Evolutionary conservation across 371 early-diverging fungal species (phyloP), one percentile per base, ranked within the genome.

Genomic region (Mucor piriformis): DNA sequence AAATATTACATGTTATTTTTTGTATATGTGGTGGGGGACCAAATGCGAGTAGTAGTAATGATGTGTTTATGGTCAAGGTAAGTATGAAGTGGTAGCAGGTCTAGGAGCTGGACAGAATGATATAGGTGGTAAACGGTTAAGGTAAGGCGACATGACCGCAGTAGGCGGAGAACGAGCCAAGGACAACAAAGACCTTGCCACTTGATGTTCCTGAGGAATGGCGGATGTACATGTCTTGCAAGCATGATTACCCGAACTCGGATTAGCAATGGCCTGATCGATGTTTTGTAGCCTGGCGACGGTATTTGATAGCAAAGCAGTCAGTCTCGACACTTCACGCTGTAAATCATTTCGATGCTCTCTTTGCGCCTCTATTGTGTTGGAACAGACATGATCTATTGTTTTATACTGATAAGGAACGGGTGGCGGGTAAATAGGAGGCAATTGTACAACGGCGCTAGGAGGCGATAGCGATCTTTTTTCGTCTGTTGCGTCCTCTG

Each of bases 271-370:
- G 13, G 78, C 76, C 35, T 77, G 72, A 56, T 87, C 85, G 23
- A 85, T 50, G 24, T 77, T 76, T 49, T 69, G 69, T 24, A 87
- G 63, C 32, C 76, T 78, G 12, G 81, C 76, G 1, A 79, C 74
- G 1, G 86, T 83, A 40, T 77, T 67, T 0, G 79, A 77, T 7
- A 87, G 55, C 0, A 85, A 63, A 52, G 74, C 70, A 7, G 76
- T 74, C 6, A 87, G 54, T 29, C 84, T 75, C 5, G 76, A 63
- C 10, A 86, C 81, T 54, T 87, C 83, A 16, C 79, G 70, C 49
- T 87, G 83, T 24, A 87, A 61, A 29, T 78, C 73, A 29, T 79
- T 75, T 11, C 85, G 72, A n/a, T 83, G 79, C 24, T 76, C 79
- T 46, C 70, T 68, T 33, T 80, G 74, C 3, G 72, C 72, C 56